Evolutionary conservation across 2,329 filamentous ascomycete genomes (phyloP).

Genomic region (Rachicladosporium sp.): DNA sequence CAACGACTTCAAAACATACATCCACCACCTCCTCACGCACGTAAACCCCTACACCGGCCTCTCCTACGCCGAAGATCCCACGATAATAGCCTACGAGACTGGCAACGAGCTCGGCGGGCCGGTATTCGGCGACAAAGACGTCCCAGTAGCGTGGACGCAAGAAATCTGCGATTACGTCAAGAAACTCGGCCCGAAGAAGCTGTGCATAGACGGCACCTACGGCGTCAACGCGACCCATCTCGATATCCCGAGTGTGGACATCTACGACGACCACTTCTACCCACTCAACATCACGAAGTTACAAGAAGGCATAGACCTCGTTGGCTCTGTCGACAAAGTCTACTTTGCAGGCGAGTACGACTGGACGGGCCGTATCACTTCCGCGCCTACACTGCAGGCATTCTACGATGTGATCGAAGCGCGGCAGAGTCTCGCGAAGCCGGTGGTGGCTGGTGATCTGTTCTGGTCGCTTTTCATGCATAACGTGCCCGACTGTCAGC

Average conservation of each 20-base stretch:
- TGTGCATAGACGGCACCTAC: conserved; percentile 37
- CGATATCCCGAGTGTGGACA: conserved; percentile 31
- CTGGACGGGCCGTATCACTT: conserved; percentile 28
- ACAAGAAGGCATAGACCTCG: conserved; percentile 26
- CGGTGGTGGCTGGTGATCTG: conserved; percentile 29
- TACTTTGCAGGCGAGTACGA: conserved; percentile 38
- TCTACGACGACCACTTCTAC: conserved; percentile 39
- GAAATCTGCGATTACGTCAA: conserved; percentile 34
- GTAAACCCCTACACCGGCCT: conserved; percentile 35
- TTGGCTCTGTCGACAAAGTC: conserved; percentile 25
- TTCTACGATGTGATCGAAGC: conserved; percentile 32
- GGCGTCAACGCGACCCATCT: conserved; percentile 36
- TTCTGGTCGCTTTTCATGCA: conserved; percentile 39
- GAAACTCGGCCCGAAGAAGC: conserved; percentile 31
- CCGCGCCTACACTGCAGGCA: conserved; percentile 22
- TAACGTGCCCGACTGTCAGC: conserved; percentile 35
- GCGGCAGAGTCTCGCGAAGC: conserved; percentile 14
- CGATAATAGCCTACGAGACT: conserved; percentile 39
- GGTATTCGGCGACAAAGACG: conserved; percentile 32
- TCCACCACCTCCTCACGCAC: conserved; percentile 33
- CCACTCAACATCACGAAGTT: conserved; percentile 30
- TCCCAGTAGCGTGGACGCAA: conserved; percentile 31
- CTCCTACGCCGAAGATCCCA: conserved; percentile 37
- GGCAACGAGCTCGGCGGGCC: conserved; percentile 38
- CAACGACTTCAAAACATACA: conserved; percentile 34